phyloP scores from a whole-genome alignment of 2,329 filamentous ascomycete genomes.

The Aspergillus carbonarius region DNA sequence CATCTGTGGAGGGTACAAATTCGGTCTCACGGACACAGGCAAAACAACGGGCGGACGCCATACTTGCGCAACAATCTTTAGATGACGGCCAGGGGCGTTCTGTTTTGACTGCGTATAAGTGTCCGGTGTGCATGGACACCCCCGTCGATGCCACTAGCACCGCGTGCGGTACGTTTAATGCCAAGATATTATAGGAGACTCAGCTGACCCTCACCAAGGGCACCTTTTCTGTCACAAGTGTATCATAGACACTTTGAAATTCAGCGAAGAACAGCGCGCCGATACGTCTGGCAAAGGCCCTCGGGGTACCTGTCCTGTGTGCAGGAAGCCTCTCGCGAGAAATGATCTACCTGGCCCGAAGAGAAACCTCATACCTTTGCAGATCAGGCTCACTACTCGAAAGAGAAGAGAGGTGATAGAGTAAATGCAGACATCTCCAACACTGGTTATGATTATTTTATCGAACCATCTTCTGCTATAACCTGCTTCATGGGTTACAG shows the following conservation, averaged over 20 bases:
- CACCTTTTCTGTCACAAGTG: conserved; percentile 66
- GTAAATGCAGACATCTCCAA: background rate
- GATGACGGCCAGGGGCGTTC: conserved; percentile 34
- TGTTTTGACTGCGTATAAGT: conserved; percentile 52
- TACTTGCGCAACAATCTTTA: conserved; percentile 44
- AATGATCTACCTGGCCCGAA: conserved; percentile 36
- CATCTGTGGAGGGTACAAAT: conserved; percentile 42
- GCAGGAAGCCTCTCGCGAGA: conserved; percentile 42
- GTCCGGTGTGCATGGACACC: conserved; percentile 64
- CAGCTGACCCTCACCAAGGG: conserved; percentile 39
- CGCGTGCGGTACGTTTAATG: conserved; percentile 53
- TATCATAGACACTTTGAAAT: conserved; percentile 59
- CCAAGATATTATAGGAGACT: background rate
- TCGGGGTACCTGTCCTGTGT: conserved; percentile 47
- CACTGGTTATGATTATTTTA: background rate
- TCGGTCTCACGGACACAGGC: conserved; percentile 48
- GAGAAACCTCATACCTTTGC: conserved; percentile 39
- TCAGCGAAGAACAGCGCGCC: conserved; percentile 51
- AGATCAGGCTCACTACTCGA: conserved; percentile 37
- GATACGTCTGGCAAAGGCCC: conserved; percentile 30
- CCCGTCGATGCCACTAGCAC: conserved; percentile 61
- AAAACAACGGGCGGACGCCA: conserved; percentile 54
- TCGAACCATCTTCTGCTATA: too few relatives aligned
- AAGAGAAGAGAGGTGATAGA: conserved; percentile 15
- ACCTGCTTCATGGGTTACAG: background rate